Evolutionary conservation across 176 grass and related monocot genomes (phyloP).

Genomic region (Tillandsia fasciculata): DNA sequence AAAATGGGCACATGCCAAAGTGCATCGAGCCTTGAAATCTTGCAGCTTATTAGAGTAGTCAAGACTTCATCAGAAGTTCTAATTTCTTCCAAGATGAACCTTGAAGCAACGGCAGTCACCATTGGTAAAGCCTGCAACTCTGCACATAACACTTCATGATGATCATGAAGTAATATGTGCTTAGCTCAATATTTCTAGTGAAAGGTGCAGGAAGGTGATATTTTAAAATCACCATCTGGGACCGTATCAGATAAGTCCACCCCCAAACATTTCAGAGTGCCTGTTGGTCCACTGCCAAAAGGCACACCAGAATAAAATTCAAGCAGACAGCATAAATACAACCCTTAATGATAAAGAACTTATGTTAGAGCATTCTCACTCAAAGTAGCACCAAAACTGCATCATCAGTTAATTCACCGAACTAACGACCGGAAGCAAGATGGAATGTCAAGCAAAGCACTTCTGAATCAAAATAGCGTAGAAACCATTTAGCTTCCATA

Average conservation of each 20-base stretch:
- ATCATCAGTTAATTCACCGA: conserved; percentile 2
- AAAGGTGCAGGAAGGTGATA: not conserved
- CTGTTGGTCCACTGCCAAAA: not conserved
- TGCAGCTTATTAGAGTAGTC: not conserved
- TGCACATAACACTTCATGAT: not conserved
- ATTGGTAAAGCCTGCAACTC: not conserved
- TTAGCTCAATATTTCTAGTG: not conserved
- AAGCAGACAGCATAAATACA: not conserved
- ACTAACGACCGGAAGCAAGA: conserved; percentile 6
- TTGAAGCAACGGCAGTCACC: conserved; percentile 1
- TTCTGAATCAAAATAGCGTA: conserved; percentile 13
- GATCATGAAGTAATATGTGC: not conserved
- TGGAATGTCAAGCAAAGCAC: conserved; percentile 16
- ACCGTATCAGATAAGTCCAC: not conserved
- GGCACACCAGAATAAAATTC: not conserved
- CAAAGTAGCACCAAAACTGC: conserved; percentile 7
- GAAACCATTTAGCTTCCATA: conserved; percentile 17
- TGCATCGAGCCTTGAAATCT: not conserved
- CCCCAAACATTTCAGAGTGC: not conserved
- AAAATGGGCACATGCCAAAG: not conserved
- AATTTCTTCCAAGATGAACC: conserved; percentile 1
- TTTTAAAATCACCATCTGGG: not conserved
- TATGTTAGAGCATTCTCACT: not conserved
- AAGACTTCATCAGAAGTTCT: not conserved
- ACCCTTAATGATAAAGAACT: conserved; percentile 2